Evolutionary conservation across 306 rosid species (phyloP).

Genomic region (Vigna hirtella): DNA sequence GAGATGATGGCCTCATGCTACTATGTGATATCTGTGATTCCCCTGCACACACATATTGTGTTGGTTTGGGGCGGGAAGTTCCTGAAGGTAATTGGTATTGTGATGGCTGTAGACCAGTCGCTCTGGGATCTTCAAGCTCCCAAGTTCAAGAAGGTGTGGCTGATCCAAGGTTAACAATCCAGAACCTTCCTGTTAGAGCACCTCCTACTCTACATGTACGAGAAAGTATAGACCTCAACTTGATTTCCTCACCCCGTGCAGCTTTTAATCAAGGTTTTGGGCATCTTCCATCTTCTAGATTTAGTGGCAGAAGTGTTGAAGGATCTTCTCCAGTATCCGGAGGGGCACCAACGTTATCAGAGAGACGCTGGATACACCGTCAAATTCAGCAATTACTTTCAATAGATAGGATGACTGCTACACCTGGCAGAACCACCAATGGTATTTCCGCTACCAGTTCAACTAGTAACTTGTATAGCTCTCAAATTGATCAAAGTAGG

Average conservation of each 20-base stretch:
- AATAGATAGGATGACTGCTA: constrained; percentile 56
- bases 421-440: constrained; percentile 57
- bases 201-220: constrained; percentile 51
- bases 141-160: constrained; percentile 62
- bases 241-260: constrained; percentile 65
- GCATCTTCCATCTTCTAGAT: constrained; percentile 68
- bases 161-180: constrained; percentile 62
- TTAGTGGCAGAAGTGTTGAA: constrained; percentile 60
- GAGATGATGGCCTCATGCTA: constrained; percentile 90
- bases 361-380: constrained; percentile 81
- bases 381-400: constrained; percentile 77
- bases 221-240: constrained; percentile 83
- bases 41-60: constrained; percentile 95
- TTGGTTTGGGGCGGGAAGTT: constrained; percentile 90
- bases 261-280: constrained; percentile 64
- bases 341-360: constrained; percentile 84
- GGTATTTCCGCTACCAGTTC: constrained; percentile 56
- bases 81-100: constrained; percentile 99
- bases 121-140: constrained; percentile 78
- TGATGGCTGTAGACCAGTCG: constrained; percentile 78
- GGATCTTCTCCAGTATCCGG: constrained; percentile 72
- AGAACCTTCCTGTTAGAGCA: constrained; percentile 57
- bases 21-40: constrained; percentile 96
- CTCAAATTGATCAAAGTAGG: constrained; percentile 64
- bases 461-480: constrained; percentile 46